These are phyloP conservation scores for Schizonepeta tenuifolia DNA, from an alignment of 257 asterid species.

Conservation along the genomic window DNA sequence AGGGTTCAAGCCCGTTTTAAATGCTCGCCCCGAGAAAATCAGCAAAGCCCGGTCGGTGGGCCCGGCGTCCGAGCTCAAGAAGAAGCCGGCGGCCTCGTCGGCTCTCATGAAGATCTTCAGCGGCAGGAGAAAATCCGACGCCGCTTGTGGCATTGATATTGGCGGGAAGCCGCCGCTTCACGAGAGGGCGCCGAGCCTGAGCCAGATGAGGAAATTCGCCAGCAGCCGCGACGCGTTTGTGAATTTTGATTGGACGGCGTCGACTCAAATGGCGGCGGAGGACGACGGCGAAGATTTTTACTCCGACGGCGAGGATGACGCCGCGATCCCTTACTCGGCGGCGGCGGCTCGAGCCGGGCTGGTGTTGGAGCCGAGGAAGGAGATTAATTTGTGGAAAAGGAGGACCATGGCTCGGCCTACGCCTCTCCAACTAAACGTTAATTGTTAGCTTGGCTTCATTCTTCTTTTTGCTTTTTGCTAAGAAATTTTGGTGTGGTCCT, in stretches of 20 bases:
- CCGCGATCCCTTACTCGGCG: conserved; percentile 58
- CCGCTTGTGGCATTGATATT: background rate
- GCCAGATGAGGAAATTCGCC: conserved; percentile 67
- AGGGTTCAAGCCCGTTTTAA: conserved; percentile 25
- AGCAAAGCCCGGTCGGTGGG: conserved; percentile 27
- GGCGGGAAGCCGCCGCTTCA: conserved; percentile 31
- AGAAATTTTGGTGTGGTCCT: background rate
- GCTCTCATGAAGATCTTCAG: conserved; percentile 39
- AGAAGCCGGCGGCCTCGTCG: conserved; percentile 39
- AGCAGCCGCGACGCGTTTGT: conserved; percentile 70
- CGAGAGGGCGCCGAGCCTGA: conserved; percentile 46
- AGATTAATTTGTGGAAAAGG: conserved; percentile 87
- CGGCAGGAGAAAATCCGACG: conserved; percentile 41
- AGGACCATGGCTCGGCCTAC: conserved; percentile 79
- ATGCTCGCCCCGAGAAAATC: conserved; percentile 24
- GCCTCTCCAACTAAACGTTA: conserved; percentile 52
- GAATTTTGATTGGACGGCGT: conserved; percentile 61
- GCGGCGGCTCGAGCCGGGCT: conserved; percentile 36
- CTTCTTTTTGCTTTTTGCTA: background rate
- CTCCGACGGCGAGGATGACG: conserved; percentile 47
- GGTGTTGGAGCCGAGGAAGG: conserved; percentile 73
- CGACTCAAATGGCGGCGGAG: conserved; percentile 48
- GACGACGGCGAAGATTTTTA: conserved; percentile 31
- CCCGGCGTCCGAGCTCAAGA: conserved; percentile 38
- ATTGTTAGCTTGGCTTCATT: background rate